Conservation (phyloP, 495 filamentous ascomycete species). For the Penicillium ochrochloron region DNA sequence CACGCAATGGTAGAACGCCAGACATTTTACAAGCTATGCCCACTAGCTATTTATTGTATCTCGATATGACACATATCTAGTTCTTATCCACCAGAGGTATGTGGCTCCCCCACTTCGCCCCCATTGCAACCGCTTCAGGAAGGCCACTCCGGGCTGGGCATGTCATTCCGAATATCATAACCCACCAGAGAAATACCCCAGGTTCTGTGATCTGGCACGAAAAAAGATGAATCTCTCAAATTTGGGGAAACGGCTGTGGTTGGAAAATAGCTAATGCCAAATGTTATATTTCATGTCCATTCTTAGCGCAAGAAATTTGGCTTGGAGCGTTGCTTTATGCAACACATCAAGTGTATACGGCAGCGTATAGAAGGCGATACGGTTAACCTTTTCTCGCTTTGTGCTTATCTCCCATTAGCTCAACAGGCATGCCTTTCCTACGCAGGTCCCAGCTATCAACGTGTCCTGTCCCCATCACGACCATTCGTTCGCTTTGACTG, state of each 20-base stretch:
- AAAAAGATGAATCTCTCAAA: not conserved
- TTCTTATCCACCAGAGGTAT: too few relatives aligned
- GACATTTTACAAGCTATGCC: too few relatives aligned
- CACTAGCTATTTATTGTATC: not conserved
- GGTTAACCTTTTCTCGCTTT: not conserved
- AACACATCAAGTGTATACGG: not conserved
- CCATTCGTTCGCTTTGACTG: not conserved
- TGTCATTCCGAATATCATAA: not conserved
- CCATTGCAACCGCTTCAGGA: not conserved
- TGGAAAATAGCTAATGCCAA: not conserved
- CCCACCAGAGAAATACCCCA: not conserved
- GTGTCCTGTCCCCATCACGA: not conserved
- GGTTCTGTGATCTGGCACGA: not conserved
- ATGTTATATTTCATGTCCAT: not conserved
- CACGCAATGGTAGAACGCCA: too few relatives aligned
- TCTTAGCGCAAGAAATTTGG: not conserved
- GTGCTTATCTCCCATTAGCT: not conserved
- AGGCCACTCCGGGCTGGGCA: not conserved
- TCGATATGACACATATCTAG: not conserved
- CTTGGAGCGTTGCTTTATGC: not conserved
- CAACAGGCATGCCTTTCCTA: slow-evolving; percentile 6
- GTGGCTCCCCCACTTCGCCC: not conserved
- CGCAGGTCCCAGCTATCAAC: not conserved
- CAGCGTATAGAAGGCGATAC: not conserved
- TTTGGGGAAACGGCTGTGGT: not conserved